These are phyloP conservation scores for Fusarium subtropicale DNA, from an alignment of 2,329 filamentous ascomycete genomes.

Conservation along the genomic window DNA sequence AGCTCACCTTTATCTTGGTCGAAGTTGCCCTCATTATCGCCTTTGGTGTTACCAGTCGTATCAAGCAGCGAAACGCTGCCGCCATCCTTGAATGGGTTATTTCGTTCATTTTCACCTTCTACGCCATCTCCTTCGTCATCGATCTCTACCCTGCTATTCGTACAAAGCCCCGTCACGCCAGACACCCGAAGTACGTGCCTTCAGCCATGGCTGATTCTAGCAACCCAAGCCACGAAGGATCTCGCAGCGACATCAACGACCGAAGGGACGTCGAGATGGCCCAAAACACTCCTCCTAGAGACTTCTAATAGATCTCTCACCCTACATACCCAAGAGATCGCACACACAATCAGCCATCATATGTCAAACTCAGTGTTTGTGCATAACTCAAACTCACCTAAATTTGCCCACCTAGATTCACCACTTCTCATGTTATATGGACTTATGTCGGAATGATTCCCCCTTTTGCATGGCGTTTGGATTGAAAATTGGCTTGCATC, in stretches of 20 bases:
- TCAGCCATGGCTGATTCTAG: slow-evolving; percentile 31
- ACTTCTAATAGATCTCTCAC: slow-evolving; percentile 12
- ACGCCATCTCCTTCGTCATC: slow-evolving; percentile 86
- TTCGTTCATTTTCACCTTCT: slow-evolving; percentile 87
- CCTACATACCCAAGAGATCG: not conserved
- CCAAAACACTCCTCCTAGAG: slow-evolving; percentile 20
- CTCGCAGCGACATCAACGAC: slow-evolving; percentile 18
- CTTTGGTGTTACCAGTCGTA: slow-evolving; percentile 72
- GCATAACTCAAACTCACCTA: not conserved
- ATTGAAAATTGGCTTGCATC: not conserved
- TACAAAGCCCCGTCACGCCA: slow-evolving; percentile 58
- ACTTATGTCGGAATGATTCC: slow-evolving; percentile 35
- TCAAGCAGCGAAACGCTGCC: slow-evolving; percentile 68
- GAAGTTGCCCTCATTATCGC: slow-evolving; percentile 79
- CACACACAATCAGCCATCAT: not conserved
- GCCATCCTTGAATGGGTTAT: slow-evolving; percentile 85
- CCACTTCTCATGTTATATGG: slow-evolving; percentile 18
- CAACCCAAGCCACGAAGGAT: slow-evolving; percentile 29
- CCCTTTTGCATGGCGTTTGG: slow-evolving; percentile 38
- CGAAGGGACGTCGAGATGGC: slow-evolving; percentile 36
- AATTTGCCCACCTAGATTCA: not conserved
- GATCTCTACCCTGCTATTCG: slow-evolving; percentile 84
- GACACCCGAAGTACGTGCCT: slow-evolving; percentile 48
- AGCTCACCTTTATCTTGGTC: slow-evolving; percentile 84
- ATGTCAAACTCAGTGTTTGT: not conserved